These are phyloP conservation scores for Aspergillus fumigatus DNA, from an alignment of 2,329 filamentous ascomycete genomes.

Conservation along the genomic window DNA sequence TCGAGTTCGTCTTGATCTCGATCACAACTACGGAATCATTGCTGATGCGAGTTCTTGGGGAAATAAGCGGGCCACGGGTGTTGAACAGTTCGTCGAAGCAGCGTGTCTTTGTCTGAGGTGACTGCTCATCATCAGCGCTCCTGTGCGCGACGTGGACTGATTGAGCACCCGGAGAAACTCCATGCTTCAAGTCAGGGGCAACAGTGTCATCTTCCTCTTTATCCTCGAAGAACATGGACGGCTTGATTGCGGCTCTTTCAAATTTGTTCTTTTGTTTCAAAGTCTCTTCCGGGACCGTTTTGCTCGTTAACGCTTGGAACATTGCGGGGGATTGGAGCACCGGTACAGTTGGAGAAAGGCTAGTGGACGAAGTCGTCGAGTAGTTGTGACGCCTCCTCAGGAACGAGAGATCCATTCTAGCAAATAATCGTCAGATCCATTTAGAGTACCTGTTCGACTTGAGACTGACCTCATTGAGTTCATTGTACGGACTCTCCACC, in stretches of 20 bases:
- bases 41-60: conserved; percentile 45
- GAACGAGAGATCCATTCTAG: conserved; percentile 15
- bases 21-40: conserved; percentile 58
- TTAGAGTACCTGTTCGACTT: neutral
- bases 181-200: conserved; percentile 8
- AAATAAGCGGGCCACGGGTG: conserved; percentile 31
- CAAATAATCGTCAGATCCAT: neutral
- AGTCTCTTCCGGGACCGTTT: conserved; percentile 13
- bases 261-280: conserved; percentile 16
- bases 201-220: conserved; percentile 22
- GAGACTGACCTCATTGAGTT: neutral
- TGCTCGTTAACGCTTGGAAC: conserved; percentile 14
- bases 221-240: conserved; percentile 23
- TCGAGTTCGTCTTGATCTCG: conserved; percentile 61
- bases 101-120: conserved; percentile 31
- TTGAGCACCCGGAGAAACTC: conserved; percentile 12
- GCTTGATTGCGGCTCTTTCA: conserved; percentile 12
- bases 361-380: conserved; percentile 15
- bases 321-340: conserved; percentile 18
- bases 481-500: conserved; percentile 2
- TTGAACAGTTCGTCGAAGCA: conserved; percentile 41
- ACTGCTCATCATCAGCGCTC: conserved; percentile 16
- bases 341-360: conserved; percentile 14
- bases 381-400: conserved; percentile 14
- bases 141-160: conserved; percentile 10